Evolutionary conservation across 2,329 filamentous ascomycete species (phyloP).

Genomic region (Sclerotinia glacialis): DNA sequence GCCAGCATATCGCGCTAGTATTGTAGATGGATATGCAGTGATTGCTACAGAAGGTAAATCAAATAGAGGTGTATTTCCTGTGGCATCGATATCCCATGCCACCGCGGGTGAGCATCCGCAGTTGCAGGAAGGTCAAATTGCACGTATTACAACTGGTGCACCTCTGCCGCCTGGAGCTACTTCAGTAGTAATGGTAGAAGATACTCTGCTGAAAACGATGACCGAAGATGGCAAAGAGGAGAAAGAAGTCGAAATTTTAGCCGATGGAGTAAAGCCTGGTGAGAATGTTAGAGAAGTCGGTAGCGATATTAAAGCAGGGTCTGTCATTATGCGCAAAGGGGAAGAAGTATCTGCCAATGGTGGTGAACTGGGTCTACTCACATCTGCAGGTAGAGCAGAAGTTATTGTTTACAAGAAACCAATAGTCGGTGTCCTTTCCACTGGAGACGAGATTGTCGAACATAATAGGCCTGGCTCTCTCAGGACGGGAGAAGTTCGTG

Average conservation of each 20-base stretch:
- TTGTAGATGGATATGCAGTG: constrained; percentile 93
- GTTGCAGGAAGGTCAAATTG: constrained; percentile 71
- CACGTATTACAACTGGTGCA: constrained; percentile 91
- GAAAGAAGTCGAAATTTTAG: constrained; percentile 81
- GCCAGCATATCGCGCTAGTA: constrained; percentile 90
- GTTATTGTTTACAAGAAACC: constrained; percentile 75
- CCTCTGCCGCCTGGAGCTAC: constrained; percentile 85
- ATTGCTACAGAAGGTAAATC: constrained; percentile 60
- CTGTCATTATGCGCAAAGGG: constrained; percentile 70
- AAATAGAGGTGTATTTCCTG: constrained; percentile 78
- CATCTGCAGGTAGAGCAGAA: constrained; percentile 72
- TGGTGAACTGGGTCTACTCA: constrained; percentile 86
- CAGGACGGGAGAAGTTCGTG: constrained; percentile 79
- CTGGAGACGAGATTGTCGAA: constrained; percentile 88
- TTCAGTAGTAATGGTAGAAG: constrained; percentile 95
- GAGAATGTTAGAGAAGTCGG: constrained; percentile 92
- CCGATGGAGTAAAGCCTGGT: constrained; percentile 67
- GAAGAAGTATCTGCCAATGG: constrained; percentile 83
- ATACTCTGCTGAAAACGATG: constrained; percentile 72
- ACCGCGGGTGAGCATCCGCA: constrained; percentile 64
- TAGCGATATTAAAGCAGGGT: constrained; percentile 73
- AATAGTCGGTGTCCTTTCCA: constrained; percentile 82
- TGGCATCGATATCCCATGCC: constrained; percentile 83
- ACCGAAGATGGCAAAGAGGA: constrained; percentile 83
- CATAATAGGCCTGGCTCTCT: constrained; percentile 63